Conservation (phyloP, 1,284 basidiomycete species). For the Cryptococcus sp. region DNA sequence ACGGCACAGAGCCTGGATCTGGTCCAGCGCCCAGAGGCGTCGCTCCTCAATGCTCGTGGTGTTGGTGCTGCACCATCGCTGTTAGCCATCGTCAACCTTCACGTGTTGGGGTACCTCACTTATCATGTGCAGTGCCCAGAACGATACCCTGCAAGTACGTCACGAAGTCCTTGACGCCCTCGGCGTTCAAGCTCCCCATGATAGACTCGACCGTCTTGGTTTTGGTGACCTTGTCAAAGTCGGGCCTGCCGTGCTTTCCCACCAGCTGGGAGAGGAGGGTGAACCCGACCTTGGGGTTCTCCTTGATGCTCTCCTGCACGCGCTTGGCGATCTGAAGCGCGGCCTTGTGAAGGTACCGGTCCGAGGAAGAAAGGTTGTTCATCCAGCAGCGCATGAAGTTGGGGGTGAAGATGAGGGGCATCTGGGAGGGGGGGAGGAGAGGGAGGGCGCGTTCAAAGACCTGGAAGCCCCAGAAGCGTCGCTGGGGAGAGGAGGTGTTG, state of each 20-base stretch:
- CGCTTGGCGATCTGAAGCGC: conserved; percentile 73
- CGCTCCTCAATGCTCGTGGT: conserved; percentile 39
- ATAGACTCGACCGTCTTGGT: conserved; percentile 91
- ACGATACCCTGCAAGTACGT: conserved; percentile 65
- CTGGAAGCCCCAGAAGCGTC: conserved; percentile 95
- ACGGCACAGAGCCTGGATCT: conserved; percentile 72
- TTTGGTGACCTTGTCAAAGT: conserved; percentile 88
- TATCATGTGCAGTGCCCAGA: conserved; percentile 54
- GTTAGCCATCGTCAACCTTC: no score
- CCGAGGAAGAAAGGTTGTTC: conserved; percentile 83
- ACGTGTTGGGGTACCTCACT: conserved; percentile 15
- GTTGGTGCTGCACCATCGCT: conserved; percentile 24
- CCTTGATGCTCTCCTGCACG: conserved; percentile 70
- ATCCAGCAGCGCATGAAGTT: conserved; percentile 98
- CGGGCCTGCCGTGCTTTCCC: conserved; percentile 76
- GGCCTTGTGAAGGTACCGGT: conserved; percentile 84
- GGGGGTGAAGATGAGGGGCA: conserved; percentile 86
- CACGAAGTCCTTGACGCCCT: conserved; percentile 76
- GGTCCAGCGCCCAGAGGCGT: conserved; percentile 81
- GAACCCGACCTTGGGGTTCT: conserved; percentile 76
- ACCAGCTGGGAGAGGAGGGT: conserved; percentile 81
- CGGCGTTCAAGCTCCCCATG: conserved; percentile 67
- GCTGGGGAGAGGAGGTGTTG: conserved; percentile 74
- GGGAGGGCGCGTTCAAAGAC: conserved; percentile 78
- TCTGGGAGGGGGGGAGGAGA: conserved; percentile 61